Evolutionary conservation across 2,329 filamentous ascomycete species (phyloP), one percentile per base, ranked within the genome.

Genomic region (Ophiostoma australiae): DNA sequence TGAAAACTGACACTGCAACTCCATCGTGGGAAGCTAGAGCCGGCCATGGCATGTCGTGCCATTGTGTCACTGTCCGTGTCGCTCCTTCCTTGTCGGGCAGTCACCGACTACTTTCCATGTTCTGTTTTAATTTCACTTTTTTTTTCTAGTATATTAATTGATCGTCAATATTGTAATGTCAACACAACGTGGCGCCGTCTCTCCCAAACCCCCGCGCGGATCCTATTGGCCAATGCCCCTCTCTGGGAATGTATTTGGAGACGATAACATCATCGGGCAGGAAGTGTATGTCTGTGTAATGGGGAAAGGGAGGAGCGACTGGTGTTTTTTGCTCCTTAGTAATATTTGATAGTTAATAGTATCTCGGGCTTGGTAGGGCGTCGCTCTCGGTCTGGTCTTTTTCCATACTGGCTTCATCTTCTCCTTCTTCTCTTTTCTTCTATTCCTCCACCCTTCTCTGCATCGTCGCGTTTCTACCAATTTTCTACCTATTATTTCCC

Each of bases 141-240:
- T 39, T 39, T 39, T 11, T 39, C 8, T n/a, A 39, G 6, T 39
- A 44, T 44, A 44, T 44, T 13, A 5, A 20, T 17, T 39, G 10
- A 39, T n/a, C n/a, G 3, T 31, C 27, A 31, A 31, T 31, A 31
- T 31, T 31, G n/a, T n/a, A n/a, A n/a, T n/a, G 27, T 31, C 27
- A 31, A 31, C 44, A 48, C 44, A 7, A 48, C 44, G 44, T 39
- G 44, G 17, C 20, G 44, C 13, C 44, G 44, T 48, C 15, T 20
- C 58, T 27, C 3, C 23, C 23, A 5, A 35, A 35, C n/a, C 69
- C 70, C 69, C 70, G 63, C 66, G 68, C 67, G 39, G 37, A 67
- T 72, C 66, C 71, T 63, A 74, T 74, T 74, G 73, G 73, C 68
- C 73, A 74, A 74, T 74, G 73, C 70, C 67, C 70, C 72, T 39